These are phyloP conservation scores for Aquilaria sinensis DNA, from an alignment of 345 rosid genomes.

Conservation along the genomic window DNA sequence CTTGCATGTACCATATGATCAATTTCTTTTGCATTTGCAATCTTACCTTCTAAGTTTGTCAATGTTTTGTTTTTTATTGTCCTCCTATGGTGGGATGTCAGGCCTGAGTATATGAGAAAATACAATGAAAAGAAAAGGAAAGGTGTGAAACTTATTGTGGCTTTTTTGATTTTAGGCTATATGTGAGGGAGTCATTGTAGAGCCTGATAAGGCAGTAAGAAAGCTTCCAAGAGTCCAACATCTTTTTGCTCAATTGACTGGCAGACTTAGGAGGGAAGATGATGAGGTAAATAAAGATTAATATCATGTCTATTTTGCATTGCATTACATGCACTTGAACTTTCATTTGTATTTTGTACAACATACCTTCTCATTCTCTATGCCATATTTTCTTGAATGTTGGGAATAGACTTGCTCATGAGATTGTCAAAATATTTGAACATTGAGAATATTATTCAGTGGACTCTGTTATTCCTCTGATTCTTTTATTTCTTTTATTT, in stretches of 20 bases:
- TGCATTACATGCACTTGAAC: too few species aligned
- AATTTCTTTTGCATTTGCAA: too few species aligned
- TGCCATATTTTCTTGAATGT: conserved; percentile 1
- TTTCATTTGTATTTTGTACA: too few species aligned
- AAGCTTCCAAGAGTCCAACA: conserved; percentile 85
- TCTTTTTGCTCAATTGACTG: conserved; percentile 62
- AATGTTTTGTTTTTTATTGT: too few species aligned
- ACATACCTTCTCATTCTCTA: too few species aligned
- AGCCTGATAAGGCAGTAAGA: conserved; percentile 62
- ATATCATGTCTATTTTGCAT: too few species aligned
- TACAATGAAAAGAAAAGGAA: not conserved
- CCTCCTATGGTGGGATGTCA: too few species aligned
- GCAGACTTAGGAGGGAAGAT: conserved; percentile 66
- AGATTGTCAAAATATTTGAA: not conserved
- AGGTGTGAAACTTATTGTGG: not conserved
- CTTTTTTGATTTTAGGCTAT: conserved; percentile 39
- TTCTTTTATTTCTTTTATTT: conserved; percentile 5
- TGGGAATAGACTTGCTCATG: not conserved
- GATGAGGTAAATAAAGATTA: conserved; percentile 51
- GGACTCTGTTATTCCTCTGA: not conserved
- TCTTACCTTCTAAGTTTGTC: too few species aligned
- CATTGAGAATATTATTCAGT: not conserved
- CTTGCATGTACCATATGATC: too few species aligned
- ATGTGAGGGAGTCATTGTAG: conserved; percentile 49
- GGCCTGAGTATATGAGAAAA: too few species aligned